phyloP scores from a whole-genome alignment of 495 filamentous ascomycete species.

The Corynascus novoguineensis region DNA sequence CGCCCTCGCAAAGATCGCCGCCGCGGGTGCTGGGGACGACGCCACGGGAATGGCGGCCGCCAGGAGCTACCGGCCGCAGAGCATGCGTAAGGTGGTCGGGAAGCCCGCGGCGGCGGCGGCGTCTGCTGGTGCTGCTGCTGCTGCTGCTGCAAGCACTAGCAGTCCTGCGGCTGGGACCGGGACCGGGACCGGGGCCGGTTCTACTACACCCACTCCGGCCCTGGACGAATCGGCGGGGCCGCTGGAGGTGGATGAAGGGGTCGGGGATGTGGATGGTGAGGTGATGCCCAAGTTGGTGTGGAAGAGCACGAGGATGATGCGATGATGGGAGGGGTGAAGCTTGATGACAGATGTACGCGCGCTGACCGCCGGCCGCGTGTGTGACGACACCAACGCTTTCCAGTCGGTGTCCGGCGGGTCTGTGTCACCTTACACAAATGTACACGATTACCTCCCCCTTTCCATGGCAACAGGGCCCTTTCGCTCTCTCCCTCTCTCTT shows the following conservation, averaged over 20 bases:
- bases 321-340: not conserved
- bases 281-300: conserved; percentile 8
- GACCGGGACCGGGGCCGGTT: not conserved
- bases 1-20: conserved; percentile 19
- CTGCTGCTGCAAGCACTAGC: not conserved
- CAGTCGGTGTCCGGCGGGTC: not conserved
- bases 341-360: not conserved
- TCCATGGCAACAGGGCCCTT: not conserved
- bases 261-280: conserved; percentile 6
- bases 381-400: not conserved
- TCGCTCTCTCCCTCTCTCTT: too few relatives aligned
- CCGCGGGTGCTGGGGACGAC: conserved; percentile 24
- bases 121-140: not conserved
- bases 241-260: conserved; percentile 17
- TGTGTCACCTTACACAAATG: not conserved
- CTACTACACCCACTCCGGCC: not conserved
- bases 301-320: conserved; percentile 16
- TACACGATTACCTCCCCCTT: not conserved
- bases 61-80: conserved; percentile 31
- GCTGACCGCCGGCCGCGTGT: not conserved
- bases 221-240: not conserved
- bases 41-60: conserved; percentile 12
- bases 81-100: conserved; percentile 24
- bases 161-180: too few relatives aligned
- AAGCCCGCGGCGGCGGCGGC: conserved; percentile 22